phyloP scores from a whole-genome alignment of 352 stramenopile species.

The Phytopythium chamaehyphon region DNA sequence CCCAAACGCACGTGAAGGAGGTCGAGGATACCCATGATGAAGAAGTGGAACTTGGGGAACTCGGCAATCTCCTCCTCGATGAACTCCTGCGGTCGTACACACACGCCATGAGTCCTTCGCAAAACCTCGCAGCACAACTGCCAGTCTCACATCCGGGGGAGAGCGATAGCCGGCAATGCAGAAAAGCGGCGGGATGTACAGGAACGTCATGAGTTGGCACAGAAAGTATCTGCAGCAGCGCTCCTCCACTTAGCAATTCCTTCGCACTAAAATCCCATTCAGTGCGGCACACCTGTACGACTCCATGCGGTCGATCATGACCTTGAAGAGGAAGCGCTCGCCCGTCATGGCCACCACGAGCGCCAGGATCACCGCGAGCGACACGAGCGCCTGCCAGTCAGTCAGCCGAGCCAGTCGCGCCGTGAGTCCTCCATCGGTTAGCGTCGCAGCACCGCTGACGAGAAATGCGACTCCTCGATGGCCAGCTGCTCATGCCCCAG shows the following conservation, averaged over 20 bases:
- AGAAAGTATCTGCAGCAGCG: conserved; percentile 70
- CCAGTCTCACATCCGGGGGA: conserved; percentile 51
- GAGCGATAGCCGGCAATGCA: conserved; percentile 85
- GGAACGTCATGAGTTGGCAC: conserved; percentile 82
- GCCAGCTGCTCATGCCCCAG: too few relatives aligned
- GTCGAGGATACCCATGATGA: conserved; percentile 83
- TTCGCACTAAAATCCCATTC: background rate
- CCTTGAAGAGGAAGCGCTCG: conserved; percentile 85
- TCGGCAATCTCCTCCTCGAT: conserved; percentile 82
- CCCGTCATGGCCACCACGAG: conserved; percentile 76
- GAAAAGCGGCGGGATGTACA: conserved; percentile 87
- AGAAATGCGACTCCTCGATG: background rate
- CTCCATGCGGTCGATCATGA: conserved; percentile 88
- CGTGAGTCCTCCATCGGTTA: background rate
- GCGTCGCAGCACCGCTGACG: background rate
- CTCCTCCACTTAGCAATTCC: background rate
- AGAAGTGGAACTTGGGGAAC: conserved; percentile 86
- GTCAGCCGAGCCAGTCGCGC: background rate
- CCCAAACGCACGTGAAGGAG: conserved; percentile 58
- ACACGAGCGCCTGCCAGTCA: conserved; percentile 59
- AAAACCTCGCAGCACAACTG: background rate
- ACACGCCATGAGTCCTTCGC: conserved; percentile 1
- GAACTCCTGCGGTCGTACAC: conserved; percentile 48
- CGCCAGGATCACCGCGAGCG: conserved; percentile 64
- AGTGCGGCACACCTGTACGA: conserved; percentile 62